Base-by-base conservation (phyloP, 1,284 basidiomycete genomes). In the Malassezia yamatoensis region DNA sequence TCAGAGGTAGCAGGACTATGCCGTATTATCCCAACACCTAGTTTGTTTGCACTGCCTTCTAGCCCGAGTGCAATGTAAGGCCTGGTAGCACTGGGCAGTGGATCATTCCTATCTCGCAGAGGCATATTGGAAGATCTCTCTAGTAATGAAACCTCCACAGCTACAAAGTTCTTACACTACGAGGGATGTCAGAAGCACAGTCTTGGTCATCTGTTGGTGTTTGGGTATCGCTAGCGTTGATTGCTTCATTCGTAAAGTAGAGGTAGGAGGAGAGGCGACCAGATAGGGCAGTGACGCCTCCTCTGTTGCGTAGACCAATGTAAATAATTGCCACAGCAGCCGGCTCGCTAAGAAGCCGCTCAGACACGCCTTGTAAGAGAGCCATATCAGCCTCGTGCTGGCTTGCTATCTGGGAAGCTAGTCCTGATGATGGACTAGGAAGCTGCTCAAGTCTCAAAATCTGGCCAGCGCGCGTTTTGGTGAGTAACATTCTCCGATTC, bases 21-120 rank as follows among this genome's bases (percentile, higher is more conserved):
- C 57, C 83, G 83, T 76, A 98, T 89, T 46, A 98, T 81, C 5
- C 94, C 94, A 18, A 86, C 87, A n/a, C 94, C 94, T 35, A 98
- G 81, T 77, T 99, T 99, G 79, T 99, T 99, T 37, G 94, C 94
- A 44, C 66, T 68, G 42, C 70, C 70, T 46, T 72, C 70, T 16
- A 72, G 63, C 13, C 70, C 70, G 11, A 74, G 55, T 5, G 72
- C 70, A 39, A 73, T 43, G 20, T 68, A 64, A 12, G 69, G 64
- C 18, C 67, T 58, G 11, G 50, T 46, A 6, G 63, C 59, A 7
- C 62, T 56, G 2, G 63, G 63, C 41, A 72, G 59, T 6, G 66
- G 67, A 24, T 66, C 67, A 8, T 40, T 20, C 8, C 46, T 50
- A 35, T 15, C 34, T 13, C 11, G 16, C n/a, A 16, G 12, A 11